Conservation (phyloP, 2,329 filamentous ascomycete genomes). For the Calonectria crousiana region DNA sequence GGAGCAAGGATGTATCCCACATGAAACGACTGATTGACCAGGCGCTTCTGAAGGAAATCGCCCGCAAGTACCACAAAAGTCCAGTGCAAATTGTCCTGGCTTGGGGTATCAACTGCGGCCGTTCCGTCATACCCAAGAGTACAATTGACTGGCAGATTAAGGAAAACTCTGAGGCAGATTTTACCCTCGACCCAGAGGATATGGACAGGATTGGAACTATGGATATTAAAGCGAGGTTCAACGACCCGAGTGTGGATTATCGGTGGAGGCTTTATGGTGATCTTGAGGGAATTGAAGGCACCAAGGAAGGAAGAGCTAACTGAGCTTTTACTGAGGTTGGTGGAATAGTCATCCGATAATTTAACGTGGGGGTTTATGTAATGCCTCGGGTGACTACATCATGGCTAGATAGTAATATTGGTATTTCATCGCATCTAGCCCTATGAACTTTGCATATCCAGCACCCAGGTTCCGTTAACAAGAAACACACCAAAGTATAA, state of each 20-base stretch:
- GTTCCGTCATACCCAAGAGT: conserved; percentile 53
- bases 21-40: conserved; percentile 46
- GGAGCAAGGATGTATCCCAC: conserved; percentile 46
- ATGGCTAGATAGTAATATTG: no score
- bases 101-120: conserved; percentile 50
- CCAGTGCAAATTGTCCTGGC: conserved; percentile 49
- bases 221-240: conserved; percentile 23
- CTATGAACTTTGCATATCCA: no score
- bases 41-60: conserved; percentile 42
- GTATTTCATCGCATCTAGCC: no score
- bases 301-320: conserved; percentile 8
- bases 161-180: conserved; percentile 30
- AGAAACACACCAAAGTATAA: no score
- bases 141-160: conserved; percentile 49
- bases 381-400: no score
- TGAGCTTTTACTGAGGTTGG: not conserved
- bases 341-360: not conserved
- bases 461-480: no score
- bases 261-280: conserved; percentile 26
- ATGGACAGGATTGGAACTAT: conserved; percentile 6
- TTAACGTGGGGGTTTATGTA: not conserved
- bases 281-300: conserved; percentile 20
- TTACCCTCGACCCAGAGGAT: conserved; percentile 15
- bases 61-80: conserved; percentile 44
- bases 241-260: conserved; percentile 23